Evolutionary conservation across 2,329 filamentous ascomycete species (phyloP).

Genomic region (Elsinoe arachidis): DNA sequence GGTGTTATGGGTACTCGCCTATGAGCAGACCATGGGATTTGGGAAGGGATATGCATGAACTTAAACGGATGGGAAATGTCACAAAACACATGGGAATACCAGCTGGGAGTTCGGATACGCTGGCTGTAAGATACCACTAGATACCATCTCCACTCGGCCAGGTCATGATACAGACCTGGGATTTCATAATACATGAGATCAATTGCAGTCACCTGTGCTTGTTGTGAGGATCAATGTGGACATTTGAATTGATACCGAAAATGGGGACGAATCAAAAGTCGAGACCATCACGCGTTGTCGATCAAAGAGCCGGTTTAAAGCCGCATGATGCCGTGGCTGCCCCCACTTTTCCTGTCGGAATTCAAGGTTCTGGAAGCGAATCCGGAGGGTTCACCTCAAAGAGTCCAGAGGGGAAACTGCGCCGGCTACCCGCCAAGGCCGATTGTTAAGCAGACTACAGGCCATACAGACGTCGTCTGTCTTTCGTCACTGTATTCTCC

Average conservation of each 20-base stretch:
- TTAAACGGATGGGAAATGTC: neutral
- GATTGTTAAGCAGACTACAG: slow-evolving; percentile 10
- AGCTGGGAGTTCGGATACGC: slow-evolving; percentile 8
- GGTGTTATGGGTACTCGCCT: neutral
- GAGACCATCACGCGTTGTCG: too few relatives aligned
- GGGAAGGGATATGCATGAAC: neutral
- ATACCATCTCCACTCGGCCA: slow-evolving; percentile 14
- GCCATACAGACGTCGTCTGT: slow-evolving; percentile 1
- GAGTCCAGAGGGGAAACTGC: neutral
- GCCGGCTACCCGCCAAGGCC: slow-evolving; percentile 8
- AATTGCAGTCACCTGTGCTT: neutral
- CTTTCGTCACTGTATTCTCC: neutral
- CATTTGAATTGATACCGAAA: too few relatives aligned
- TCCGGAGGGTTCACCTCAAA: neutral
- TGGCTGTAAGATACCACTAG: slow-evolving; percentile 14
- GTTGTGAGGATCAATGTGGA: neutral
- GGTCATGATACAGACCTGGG: slow-evolving; percentile 2
- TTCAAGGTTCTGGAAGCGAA: neutral
- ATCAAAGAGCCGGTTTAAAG: neutral
- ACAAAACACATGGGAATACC: neutral
- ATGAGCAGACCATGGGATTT: neutral
- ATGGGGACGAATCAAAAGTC: too few relatives aligned
- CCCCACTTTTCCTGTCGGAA: slow-evolving; percentile 2
- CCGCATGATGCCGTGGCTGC: slow-evolving; percentile 7
- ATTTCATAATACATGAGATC: slow-evolving; percentile 7